These are phyloP conservation scores for Talaromyces islandicus DNA, from an alignment of 2,329 filamentous ascomycete species.

Conservation along the genomic window DNA sequence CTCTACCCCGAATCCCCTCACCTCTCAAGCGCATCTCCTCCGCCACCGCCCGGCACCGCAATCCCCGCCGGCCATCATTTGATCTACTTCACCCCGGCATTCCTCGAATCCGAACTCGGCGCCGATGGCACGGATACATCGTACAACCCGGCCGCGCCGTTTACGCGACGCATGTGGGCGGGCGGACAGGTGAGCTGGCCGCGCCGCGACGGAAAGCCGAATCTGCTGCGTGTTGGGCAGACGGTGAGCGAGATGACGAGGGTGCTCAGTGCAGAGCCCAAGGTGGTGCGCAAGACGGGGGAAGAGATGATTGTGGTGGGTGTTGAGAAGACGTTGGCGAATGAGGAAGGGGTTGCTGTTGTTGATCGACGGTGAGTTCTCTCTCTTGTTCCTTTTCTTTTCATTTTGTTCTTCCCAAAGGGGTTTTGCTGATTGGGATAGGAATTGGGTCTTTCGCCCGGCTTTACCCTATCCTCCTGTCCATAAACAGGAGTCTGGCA, in stretches of 20 bases:
- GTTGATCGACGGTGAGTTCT: constrained; percentile 34
- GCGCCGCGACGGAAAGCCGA: constrained; percentile 21
- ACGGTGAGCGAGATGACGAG: constrained; percentile 51
- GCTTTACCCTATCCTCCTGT: constrained; percentile 16
- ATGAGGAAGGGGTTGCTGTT: constrained; percentile 30
- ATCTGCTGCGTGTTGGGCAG: constrained; percentile 35
- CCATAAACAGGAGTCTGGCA: constrained; percentile 35
- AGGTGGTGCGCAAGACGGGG: constrained; percentile 45
- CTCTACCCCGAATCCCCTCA: constrained; percentile 33
- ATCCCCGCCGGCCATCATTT: constrained; percentile 68
- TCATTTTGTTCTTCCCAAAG: constrained; percentile 25
- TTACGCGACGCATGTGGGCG: constrained; percentile 79
- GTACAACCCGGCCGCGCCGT: constrained; percentile 68
- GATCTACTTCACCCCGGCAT: constrained; percentile 74
- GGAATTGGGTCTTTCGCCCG: constrained; percentile 12
- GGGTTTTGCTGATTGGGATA: constrained; percentile 19
- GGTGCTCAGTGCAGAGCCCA: constrained; percentile 45
- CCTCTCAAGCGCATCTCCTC: constrained; percentile 27
- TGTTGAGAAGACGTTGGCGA: constrained; percentile 49
- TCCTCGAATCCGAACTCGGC: constrained; percentile 58
- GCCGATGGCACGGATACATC: constrained; percentile 78
- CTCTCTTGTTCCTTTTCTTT: neutral
- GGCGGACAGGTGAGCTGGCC: constrained; percentile 64
- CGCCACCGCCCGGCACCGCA: constrained; percentile 36
- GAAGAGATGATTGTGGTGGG: constrained; percentile 55